Percentiles rank a stretch among this genome's conserved stretches.
Evolutionary conservation across 192 early-diverging fungal species (phyloP).

Genomic region (Dimargaris xerosporica): DNA sequence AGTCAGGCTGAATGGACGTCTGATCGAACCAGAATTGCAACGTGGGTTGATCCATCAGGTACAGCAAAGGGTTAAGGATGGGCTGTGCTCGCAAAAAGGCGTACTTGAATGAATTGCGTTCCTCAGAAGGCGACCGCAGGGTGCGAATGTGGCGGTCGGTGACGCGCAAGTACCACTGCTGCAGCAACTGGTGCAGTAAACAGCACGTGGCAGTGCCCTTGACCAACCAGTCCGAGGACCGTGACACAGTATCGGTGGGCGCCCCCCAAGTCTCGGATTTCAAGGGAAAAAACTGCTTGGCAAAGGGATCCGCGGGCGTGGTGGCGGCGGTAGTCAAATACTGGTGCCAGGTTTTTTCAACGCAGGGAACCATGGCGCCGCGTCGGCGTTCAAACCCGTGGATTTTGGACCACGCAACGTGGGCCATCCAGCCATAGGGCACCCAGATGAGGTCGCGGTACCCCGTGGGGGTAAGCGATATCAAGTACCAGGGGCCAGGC

Average conservation of each 20-base stretch:
- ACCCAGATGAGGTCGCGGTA: conserved; percentile 37
- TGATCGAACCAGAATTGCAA: conserved; percentile 17
- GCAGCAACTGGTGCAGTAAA: neutral
- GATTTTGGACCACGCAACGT: conserved; percentile 15
- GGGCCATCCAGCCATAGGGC: conserved; percentile 25
- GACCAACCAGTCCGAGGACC: neutral
- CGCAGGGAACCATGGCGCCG: neutral
- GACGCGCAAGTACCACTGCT: neutral
- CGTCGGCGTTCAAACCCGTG: conserved; percentile 10
- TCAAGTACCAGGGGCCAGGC: neutral
- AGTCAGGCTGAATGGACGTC: neutral
- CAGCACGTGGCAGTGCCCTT: neutral
- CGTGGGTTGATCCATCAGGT: conserved; percentile 17
- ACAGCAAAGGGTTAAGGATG: neutral
- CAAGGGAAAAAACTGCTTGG: neutral
- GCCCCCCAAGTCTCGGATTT: neutral
- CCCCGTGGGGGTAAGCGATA: conserved; percentile 19
- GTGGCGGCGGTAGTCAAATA: conserved; percentile 21
- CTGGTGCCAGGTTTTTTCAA: conserved; percentile 14
- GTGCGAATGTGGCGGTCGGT: neutral
- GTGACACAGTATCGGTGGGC: neutral
- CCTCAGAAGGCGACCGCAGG: no score
- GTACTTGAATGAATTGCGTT: no score
- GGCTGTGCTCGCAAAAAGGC: no score
- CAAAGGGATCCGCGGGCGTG: neutral